Conservation (phyloP, 2,329 filamentous ascomycete genomes). For the Diplocarpon mali region DNA sequence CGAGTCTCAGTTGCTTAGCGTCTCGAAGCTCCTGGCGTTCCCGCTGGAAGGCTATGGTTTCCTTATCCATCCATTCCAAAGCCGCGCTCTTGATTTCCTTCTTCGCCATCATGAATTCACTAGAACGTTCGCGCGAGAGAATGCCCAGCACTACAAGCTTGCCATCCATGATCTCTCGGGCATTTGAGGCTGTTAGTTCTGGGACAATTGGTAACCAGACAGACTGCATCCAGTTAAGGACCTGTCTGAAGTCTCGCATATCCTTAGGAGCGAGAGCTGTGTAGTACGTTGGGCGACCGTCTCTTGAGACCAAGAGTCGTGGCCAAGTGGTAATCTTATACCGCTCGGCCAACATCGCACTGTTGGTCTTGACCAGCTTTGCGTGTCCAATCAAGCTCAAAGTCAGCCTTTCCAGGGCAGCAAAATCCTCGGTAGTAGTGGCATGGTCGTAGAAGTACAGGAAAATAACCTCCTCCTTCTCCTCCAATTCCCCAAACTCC, state of each 20-base stretch:
- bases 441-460: constrained; percentile 97
- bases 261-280: constrained; percentile 76
- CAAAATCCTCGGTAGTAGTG: constrained; percentile 85
- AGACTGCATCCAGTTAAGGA: constrained; percentile 87
- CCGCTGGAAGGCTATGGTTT: constrained; percentile 80
- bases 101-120: constrained; percentile 67
- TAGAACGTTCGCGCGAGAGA: constrained; percentile 66
- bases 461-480: constrained; percentile 92
- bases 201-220: constrained; percentile 96
- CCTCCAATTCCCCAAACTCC: constrained; percentile 70
- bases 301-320: constrained; percentile 77
- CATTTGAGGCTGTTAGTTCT: constrained; percentile 83
- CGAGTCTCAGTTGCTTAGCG: constrained; percentile 87
- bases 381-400: constrained; percentile 84
- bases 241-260: constrained; percentile 75
- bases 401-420: constrained; percentile 74
- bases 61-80: constrained; percentile 96
- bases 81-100: constrained; percentile 93
- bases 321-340: constrained; percentile 98
- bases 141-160: constrained; percentile 92
- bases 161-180: constrained; percentile 87
- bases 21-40: constrained; percentile 90
- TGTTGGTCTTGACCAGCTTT: constrained; percentile 84
- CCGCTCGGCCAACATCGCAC: constrained; percentile 60
- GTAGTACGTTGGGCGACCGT: constrained; percentile 85